Base-by-base conservation (phyloP, 805 yeast species). In the Saccharomycopsis capsularis region DNA sequence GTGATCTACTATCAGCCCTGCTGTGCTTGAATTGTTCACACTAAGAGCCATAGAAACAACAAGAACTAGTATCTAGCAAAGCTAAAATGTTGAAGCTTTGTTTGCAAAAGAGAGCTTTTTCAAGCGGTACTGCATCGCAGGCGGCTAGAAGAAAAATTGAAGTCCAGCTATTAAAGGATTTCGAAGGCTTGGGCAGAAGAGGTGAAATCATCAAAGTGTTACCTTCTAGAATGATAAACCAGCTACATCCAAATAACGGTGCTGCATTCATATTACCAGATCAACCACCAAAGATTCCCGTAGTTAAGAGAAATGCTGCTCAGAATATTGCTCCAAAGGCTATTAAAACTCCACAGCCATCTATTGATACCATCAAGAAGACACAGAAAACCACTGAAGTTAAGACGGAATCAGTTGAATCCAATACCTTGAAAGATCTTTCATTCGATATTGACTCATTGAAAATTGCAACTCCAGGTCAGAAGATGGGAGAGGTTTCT, bases 141-240 rank as follows among this genome's bases (percentile, higher is more conserved):
- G 42, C 38, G 21, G 38, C 38, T 9, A 51, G 47, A 39, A 69
- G 75, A 54, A 75, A 76, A 57, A 78, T 86, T 44, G 69, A 74
- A 34, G 89, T 89, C 13, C 96, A 89, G 68, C 68, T 88, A n/a
- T 69, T 86, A 52, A 74, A 70, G 58, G 85, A 85, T 59, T 74
- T 78, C 60, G 76, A 79, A 27, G 74, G 73, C 13, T 65, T 82
- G 48, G 95, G 95, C 19, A 49, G 30, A 21, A 69, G 67, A 52
- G 96, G 96, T 32, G 83, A 89, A 67, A 73, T 89, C 40, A 72
- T 83, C 25, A 69, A 75, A 32, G 96, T 89, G 18, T 74, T 78
- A 54, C 89, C 95, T 27, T 85, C 88, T 21, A 70, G 77, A 54
- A 89, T 89, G 96, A 78, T 91, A 60, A 86, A 85, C 66, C 76